Percentiles rank a stretch among this genome's conserved stretches.
These are phyloP conservation scores for Phtheirospermum japonicum DNA, from an alignment of 257 asterid genomes.

Conservation along the genomic window DNA sequence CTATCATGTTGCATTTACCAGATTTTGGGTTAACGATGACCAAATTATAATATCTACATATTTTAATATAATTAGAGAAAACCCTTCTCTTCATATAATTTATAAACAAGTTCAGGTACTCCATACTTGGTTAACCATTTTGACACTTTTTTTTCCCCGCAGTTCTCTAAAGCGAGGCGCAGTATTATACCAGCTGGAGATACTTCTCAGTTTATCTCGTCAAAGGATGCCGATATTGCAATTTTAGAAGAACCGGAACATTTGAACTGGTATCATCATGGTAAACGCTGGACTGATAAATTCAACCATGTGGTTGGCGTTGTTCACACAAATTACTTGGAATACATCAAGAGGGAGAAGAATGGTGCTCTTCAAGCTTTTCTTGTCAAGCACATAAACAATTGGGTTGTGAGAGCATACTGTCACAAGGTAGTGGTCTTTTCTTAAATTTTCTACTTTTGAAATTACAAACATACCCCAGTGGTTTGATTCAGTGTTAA, in stretches of 20 bases:
- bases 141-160: constrained; percentile 9
- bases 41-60: neutral
- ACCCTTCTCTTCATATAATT: constrained; percentile 15
- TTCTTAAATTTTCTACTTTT: neutral
- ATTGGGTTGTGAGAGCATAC: constrained; percentile 85
- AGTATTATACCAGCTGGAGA: constrained; percentile 98
- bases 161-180: constrained; percentile 89
- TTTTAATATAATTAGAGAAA: neutral
- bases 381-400: constrained; percentile 87
- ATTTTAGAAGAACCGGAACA: constrained; percentile 98
- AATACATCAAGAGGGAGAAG: constrained; percentile 96
- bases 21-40: neutral
- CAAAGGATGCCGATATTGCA: constrained; percentile 96
- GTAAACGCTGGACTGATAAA: constrained; percentile 98
- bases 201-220: constrained; percentile 80
- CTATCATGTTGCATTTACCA: neutral
- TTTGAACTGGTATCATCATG: constrained; percentile 98
- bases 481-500: too few species aligned
- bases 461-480: too few species aligned
- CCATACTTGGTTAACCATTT: constrained; percentile 15
- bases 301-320: constrained; percentile 96
- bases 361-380: constrained; percentile 97
- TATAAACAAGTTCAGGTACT: constrained; percentile 10
- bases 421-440: constrained; percentile 75
- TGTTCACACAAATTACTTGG: constrained; percentile 97